Percentiles rank a stretch among this genome's conserved stretches.
These are phyloP conservation scores for Vitellaria paradoxa DNA, from an alignment of 179 eudicot genomes.

Conservation along the genomic window DNA sequence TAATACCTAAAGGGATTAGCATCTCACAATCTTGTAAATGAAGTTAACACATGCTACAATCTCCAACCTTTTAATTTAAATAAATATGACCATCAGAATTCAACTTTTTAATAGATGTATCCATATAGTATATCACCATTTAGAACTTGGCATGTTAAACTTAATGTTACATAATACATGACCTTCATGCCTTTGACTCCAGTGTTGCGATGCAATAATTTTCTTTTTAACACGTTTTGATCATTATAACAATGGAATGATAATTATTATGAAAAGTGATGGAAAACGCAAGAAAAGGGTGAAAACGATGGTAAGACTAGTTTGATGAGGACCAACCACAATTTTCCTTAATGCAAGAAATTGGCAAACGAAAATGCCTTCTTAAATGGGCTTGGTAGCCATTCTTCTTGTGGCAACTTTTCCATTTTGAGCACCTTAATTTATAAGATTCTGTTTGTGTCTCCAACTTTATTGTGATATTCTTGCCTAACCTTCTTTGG, in stretches of 20 bases:
- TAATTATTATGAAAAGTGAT: neutral
- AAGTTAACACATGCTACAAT: neutral
- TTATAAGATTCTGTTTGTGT: neutral
- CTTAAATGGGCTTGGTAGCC: neutral
- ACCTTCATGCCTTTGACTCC: neutral
- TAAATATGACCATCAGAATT: too few species aligned
- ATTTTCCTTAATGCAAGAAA: neutral
- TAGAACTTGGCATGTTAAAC: too few species aligned
- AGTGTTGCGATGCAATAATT: neutral
- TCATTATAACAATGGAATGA: neutral
- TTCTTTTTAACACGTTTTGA: neutral
- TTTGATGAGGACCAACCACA: neutral
- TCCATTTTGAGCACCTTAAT: neutral
- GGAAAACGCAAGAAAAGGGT: neutral
- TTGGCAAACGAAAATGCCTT: neutral
- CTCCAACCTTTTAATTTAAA: too few species aligned
- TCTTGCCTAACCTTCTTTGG: neutral
- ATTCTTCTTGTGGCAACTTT: too few species aligned
- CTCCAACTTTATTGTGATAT: neutral
- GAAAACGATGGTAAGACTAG: neutral
- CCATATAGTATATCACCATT: too few species aligned
- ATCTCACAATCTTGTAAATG: neutral
- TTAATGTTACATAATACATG: too few species aligned
- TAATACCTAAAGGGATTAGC: neutral
- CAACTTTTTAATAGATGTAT: too few species aligned